A percentile compares a stretch with the other conserved stretches of the same genome.
Conservation (phyloP, 148 eudicot genomes). For the Diospyros lotus region DNA sequence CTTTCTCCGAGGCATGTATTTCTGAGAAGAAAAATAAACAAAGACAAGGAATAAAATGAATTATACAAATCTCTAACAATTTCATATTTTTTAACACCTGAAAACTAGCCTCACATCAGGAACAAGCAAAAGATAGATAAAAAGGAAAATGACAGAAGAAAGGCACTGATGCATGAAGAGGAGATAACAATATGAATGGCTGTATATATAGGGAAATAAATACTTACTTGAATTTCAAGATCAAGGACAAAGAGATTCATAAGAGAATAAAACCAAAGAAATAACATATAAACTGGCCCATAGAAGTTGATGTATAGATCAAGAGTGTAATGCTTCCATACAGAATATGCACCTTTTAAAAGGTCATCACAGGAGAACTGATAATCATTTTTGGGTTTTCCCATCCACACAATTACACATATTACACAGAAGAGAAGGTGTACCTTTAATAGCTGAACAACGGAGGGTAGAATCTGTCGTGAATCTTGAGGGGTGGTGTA, state of each 20-base stretch:
- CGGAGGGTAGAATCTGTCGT: conserved; percentile 76
- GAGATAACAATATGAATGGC: neutral
- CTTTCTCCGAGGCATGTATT: conserved; percentile 80
- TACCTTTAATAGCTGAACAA: conserved; percentile 87
- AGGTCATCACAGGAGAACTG: neutral
- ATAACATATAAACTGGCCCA: neutral
- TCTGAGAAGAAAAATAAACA: conserved; percentile 29
- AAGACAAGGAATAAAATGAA: neutral
- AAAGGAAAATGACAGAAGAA: neutral
- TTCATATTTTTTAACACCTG: neutral
- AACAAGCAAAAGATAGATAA: neutral
- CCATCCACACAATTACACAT: neutral
- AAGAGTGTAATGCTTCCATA: neutral
- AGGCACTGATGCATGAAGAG: neutral
- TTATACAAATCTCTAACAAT: neutral
- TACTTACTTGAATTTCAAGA: neutral
- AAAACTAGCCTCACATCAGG: neutral
- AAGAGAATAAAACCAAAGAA: neutral
- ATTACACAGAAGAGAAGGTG: neutral
- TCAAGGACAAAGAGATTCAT: neutral
- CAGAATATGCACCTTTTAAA: neutral
- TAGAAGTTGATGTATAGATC: neutral
- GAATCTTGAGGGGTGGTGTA: conserved; percentile 75
- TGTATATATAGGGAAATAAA: neutral
- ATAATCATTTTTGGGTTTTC: neutral